A percentile compares a stretch with the other conserved stretches of the same genome.
These are phyloP conservation scores for Penstemon eatonii DNA, from an alignment of 257 asterid species.

Conservation along the genomic window DNA sequence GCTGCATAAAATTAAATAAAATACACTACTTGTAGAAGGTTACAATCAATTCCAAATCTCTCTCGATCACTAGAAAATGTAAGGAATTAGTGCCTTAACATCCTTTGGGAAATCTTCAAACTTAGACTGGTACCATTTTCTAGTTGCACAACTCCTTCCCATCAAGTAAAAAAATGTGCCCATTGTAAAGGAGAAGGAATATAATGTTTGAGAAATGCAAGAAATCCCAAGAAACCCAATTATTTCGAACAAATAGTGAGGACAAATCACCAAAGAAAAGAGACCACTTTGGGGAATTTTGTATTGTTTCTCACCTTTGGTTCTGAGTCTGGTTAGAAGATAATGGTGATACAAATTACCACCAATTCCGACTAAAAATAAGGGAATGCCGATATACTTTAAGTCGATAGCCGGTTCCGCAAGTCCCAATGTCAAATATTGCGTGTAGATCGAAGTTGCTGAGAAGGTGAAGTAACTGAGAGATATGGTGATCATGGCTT, in stretches of 20 bases:
- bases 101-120: slow-evolving; percentile 60
- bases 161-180: slow-evolving; percentile 44
- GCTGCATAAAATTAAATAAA: too few species aligned
- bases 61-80: slow-evolving; percentile 33
- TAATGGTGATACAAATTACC: slow-evolving; percentile 73
- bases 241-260: slow-evolving; percentile 64
- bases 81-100: slow-evolving; percentile 65
- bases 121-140: slow-evolving; percentile 65
- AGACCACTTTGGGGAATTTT: slow-evolving; percentile 63
- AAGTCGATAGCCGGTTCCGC: slow-evolving; percentile 52
- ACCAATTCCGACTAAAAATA: slow-evolving; percentile 48
- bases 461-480: slow-evolving; percentile 49
- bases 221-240: slow-evolving; percentile 55
- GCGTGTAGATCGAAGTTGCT: slow-evolving; percentile 45
- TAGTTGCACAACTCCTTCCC: slow-evolving; percentile 68
- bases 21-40: too few species aligned
- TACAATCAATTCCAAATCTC: too few species aligned
- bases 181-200: slow-evolving; percentile 32
- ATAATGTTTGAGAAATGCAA: slow-evolving; percentile 56
- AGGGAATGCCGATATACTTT: slow-evolving; percentile 34
- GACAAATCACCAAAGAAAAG: slow-evolving; percentile 51
- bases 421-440: slow-evolving; percentile 32
- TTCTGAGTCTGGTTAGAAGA: slow-evolving; percentile 56
- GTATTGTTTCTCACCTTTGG: slow-evolving; percentile 46
- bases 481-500: slow-evolving; percentile 41